phyloP scores from a whole-genome alignment of 2,329 filamentous ascomycete species.

The Botrytis tulipae region DNA sequence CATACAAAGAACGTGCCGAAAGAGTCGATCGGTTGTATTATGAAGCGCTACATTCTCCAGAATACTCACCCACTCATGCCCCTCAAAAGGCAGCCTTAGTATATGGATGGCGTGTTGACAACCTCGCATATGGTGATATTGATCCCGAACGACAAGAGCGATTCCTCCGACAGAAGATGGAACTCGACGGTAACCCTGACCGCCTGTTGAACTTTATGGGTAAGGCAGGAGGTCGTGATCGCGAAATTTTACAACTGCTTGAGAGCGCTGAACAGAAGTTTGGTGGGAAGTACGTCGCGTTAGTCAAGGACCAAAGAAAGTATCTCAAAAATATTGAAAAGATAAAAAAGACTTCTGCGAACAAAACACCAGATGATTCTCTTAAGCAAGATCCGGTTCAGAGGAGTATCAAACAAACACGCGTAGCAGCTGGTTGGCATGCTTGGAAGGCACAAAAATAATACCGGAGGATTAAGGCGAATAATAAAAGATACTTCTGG shows the following conservation, averaged over 20 bases:
- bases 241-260: conserved; percentile 2
- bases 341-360: neutral
- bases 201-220: conserved; percentile 9
- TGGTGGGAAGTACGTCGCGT: conserved; percentile 1
- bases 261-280: conserved; percentile 4
- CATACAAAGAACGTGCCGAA: conserved; percentile 16
- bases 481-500: neutral
- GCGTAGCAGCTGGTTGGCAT: conserved; percentile 4
- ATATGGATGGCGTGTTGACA: conserved; percentile 12
- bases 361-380: neutral
- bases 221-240: conserved; percentile 10
- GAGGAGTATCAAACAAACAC: conserved; percentile 12
- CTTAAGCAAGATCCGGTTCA: conserved; percentile 1
- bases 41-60: conserved; percentile 8
- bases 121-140: conserved; percentile 15
- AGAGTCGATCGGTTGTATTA: conserved; percentile 11
- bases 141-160: conserved; percentile 11
- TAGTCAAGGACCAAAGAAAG: neutral
- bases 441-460: conserved; percentile 14
- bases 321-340: conserved; percentile 1
- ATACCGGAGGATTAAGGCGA: neutral
- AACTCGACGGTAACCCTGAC: conserved; percentile 3
- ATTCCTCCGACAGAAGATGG: conserved; percentile 14
- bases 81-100: conserved; percentile 5
- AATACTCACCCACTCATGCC: conserved; percentile 4